Conservation (phyloP, 2,329 filamentous ascomycete genomes). For the Fusarium goolgardi region DNA sequence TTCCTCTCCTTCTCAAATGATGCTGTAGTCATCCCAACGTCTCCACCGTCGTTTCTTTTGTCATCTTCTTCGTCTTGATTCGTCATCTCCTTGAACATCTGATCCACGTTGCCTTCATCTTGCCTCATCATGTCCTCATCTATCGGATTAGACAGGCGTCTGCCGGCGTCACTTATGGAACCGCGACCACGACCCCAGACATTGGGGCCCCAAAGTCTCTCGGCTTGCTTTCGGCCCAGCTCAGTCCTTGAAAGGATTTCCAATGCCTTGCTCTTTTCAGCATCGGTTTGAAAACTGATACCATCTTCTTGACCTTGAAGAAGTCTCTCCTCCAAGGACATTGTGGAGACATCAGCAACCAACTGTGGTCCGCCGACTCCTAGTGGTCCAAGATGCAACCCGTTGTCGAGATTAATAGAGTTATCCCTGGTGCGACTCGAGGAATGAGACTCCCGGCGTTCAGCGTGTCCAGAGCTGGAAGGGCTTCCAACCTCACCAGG, state of each 20-base stretch:
- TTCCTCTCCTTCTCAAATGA: constrained; percentile 60
- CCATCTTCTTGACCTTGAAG: constrained; percentile 60
- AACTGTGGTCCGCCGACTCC: constrained; percentile 58
- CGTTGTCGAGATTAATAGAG: constrained; percentile 55
- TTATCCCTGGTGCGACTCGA: constrained; percentile 51
- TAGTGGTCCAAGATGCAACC: constrained; percentile 59
- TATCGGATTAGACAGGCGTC: constrained; percentile 46
- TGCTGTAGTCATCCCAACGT: constrained; percentile 55
- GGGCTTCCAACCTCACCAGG: constrained; percentile 34
- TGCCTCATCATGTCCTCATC: constrained; percentile 50
- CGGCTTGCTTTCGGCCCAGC: constrained; percentile 61
- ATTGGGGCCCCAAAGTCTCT: constrained; percentile 63
- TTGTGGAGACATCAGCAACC: constrained; percentile 53
- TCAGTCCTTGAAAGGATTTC: constrained; percentile 65
- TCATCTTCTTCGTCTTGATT: constrained; percentile 62
- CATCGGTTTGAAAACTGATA: constrained; percentile 59
- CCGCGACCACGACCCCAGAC: constrained; percentile 57
- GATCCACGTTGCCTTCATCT: constrained; percentile 62
- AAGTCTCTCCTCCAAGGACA: constrained; percentile 64
- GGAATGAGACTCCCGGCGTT: constrained; percentile 42
- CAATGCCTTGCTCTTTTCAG: constrained; percentile 62
- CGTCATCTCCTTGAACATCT: constrained; percentile 68
- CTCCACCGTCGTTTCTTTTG: constrained; percentile 53
- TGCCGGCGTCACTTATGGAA: constrained; percentile 43
- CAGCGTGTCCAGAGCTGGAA: constrained; percentile 48